Base-by-base conservation (phyloP, 2,329 filamentous ascomycete species). In the Cordyceps tenuipes region DNA sequence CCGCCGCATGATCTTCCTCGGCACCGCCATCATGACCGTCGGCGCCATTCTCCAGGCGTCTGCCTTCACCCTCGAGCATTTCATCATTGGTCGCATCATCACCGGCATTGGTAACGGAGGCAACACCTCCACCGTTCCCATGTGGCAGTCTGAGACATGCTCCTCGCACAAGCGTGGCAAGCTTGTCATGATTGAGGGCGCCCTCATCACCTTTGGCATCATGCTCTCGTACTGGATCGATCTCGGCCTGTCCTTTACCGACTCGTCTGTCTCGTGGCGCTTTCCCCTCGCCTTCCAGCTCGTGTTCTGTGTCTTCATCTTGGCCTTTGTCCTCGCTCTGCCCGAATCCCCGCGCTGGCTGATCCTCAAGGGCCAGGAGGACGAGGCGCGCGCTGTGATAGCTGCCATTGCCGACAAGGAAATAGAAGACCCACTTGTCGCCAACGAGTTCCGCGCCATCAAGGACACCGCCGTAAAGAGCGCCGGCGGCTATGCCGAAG, bases 401-500 rank as follows among this genome's bases (percentile, higher is more conserved):
- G 71, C 73, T 19, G 82, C 78, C 54, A 73, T 88, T 19, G 82
- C 84, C 55, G 79, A 76, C 63, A 71, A 82, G 52, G 80, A 81
- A 7, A 66, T 68, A 3, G 79, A 82, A 54, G 79, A 82, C n/a
- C 80, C 81, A 1, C 84, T 77, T 68, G 81, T 88, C 49, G 71
- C 82, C 17, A 72, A 74, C 15, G 83, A 87, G 66, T 84, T 81
- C 68, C 74, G 76, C 49, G 80, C 84, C 62, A 87, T 87, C 68
- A 81, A 81, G 64, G 81, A 86, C 57, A 83, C 88, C 0, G 85
- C 89, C n/a, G 73, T 84, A n/a, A 87, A 91, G 68, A 85, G 84
- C 34, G 85, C 87, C 57, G 78, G 82, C 4, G 81, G 77, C 2
- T 87, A 81, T 76, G 68, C 67, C 2, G 76, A 84, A 57, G 79